These are phyloP conservation scores for Candida easanensis DNA, from an alignment of 805 yeast genomes.

Conservation along the genomic window DNA sequence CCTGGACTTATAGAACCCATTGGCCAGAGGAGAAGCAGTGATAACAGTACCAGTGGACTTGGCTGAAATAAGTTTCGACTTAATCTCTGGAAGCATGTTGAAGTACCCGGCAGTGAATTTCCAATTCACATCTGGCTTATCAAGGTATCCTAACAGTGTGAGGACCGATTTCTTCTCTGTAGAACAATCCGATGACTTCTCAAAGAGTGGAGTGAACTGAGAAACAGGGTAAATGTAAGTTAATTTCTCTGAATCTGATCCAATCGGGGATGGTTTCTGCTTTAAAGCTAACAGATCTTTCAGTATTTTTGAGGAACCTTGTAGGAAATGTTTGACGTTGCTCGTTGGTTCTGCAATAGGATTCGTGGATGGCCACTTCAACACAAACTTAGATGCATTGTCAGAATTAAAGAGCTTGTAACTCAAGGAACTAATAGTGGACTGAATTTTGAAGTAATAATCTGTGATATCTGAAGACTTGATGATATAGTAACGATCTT, in stretches of 20 bases:
- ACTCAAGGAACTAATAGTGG: constrained; percentile 65
- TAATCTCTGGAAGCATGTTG: constrained; percentile 79
- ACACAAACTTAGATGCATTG: constrained; percentile 45
- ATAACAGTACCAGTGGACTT: constrained; percentile 67
- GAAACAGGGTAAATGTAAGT: constrained; percentile 88
- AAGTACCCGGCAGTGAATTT: constrained; percentile 95
- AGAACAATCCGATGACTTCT: constrained; percentile 58
- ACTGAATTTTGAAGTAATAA: constrained; percentile 72
- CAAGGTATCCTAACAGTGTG: constrained; percentile 54
- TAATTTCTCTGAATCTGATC: constrained; percentile 27
- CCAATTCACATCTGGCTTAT: constrained; percentile 62
- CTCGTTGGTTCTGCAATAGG: constrained; percentile 64
- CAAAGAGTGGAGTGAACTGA: constrained; percentile 81
- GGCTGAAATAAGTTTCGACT: constrained; percentile 52
- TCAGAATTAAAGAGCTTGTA: constrained; percentile 55
- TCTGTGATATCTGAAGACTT: constrained; percentile 55
- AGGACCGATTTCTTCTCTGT: constrained; percentile 79
- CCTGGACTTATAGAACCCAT: constrained; percentile 82
- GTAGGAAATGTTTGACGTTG: constrained; percentile 48
- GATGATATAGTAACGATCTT: constrained; percentile 85
- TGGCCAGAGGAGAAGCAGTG: constrained; percentile 92
- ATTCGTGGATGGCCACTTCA: constrained; percentile 75
- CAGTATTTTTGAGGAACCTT: constrained; percentile 54
- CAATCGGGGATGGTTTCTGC: constrained; percentile 19
- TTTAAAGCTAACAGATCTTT: constrained; percentile 54